Percentiles rank a stretch among this genome's conserved stretches.
These are phyloP conservation scores for Cordyceps cateniannulata DNA, from an alignment of 2,329 filamentous ascomycete species.

Conservation along the genomic window DNA sequence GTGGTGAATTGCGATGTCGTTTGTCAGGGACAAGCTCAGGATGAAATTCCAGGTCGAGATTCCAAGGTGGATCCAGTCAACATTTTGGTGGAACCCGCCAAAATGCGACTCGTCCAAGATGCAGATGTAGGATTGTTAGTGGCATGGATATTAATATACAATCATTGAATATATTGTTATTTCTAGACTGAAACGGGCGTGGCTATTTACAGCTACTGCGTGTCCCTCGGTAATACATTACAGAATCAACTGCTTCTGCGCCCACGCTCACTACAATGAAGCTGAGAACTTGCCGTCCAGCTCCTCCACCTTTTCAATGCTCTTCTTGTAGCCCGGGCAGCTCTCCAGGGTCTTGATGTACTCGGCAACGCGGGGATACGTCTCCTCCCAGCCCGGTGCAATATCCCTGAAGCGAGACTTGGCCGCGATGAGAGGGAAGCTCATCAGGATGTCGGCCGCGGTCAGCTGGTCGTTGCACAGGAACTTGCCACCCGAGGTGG, in stretches of 20 bases:
- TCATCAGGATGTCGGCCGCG: slow-evolving; percentile 47
- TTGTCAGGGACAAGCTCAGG: background rate
- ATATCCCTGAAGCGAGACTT: slow-evolving; percentile 33
- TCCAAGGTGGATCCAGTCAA: background rate
- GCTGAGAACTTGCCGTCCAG: slow-evolving; percentile 35
- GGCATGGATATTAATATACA: background rate
- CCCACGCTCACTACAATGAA: slow-evolving; percentile 1
- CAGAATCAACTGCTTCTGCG: too few relatives aligned
- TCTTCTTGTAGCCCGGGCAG: slow-evolving; percentile 42
- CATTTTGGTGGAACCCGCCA: background rate
- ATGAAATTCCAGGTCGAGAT: slow-evolving; percentile 4
- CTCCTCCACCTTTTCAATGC: slow-evolving; percentile 42
- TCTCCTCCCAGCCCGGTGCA: slow-evolving; percentile 34
- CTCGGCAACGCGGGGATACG: slow-evolving; percentile 39
- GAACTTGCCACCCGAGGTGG: slow-evolving; percentile 38
- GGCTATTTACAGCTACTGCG: too few relatives aligned
- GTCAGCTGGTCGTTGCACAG: slow-evolving; percentile 44
- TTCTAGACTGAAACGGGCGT: too few relatives aligned
- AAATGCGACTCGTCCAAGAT: too few relatives aligned
- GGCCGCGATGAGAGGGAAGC: slow-evolving; percentile 43
- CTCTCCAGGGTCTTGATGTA: slow-evolving; percentile 40
- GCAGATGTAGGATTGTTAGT: background rate
- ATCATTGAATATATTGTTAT: too few relatives aligned
- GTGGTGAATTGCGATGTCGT: background rate
- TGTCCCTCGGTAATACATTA: too few relatives aligned